Base-by-base conservation (phyloP, 2,329 filamentous ascomycete genomes). In the Alternaria sp. region DNA sequence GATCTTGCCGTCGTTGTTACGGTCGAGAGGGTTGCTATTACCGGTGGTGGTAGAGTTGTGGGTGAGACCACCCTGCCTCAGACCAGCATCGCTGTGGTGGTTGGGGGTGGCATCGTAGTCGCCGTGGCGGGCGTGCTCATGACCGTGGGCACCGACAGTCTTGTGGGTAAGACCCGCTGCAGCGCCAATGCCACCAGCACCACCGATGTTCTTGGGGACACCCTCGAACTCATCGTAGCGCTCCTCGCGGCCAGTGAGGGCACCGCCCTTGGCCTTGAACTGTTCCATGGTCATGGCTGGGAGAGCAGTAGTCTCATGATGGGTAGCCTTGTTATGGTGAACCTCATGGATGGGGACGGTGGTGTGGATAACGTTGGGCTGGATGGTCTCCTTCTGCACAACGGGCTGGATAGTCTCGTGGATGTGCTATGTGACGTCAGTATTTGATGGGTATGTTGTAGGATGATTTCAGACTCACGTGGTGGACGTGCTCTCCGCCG, bases 331-430 rank as follows among this genome's bases (percentile, higher is more conserved):
- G 50, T 88, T 86, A 68, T 91, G 87, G 71, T 92, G 89, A 2
- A 85, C 84, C 78, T 92, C 90, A 64, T 92, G 89, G 40, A 92
- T 83, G 0, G 89, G 90, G 0, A 90, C 81, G 1, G 88, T 91
- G 24, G 87, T 91, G 80, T 92, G 90, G 1, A 91, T 81, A 3
- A 92, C 84, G 14, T 86, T 82, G 2, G 88, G 88, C 63, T 90
- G 85, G 28, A 91, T 80, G 1, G 84, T 86, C 65, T 91, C 87
- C 65, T 90, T 90, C 50, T 92, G 82, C 34, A 92, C 80, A 0
- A 92, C 83, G 0, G 89, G 89, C 73, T 92, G 88, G 46, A 92
- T 84, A 29, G 85, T 87, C 74, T 91, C 88, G 62, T 90, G 86
- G 3, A 90, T 83, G 66, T 84, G 85, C 68, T 73, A 44, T 3